These are phyloP conservation scores for Vigna radiata DNA, from an alignment of 306 rosid genomes.

Conservation along the genomic window DNA sequence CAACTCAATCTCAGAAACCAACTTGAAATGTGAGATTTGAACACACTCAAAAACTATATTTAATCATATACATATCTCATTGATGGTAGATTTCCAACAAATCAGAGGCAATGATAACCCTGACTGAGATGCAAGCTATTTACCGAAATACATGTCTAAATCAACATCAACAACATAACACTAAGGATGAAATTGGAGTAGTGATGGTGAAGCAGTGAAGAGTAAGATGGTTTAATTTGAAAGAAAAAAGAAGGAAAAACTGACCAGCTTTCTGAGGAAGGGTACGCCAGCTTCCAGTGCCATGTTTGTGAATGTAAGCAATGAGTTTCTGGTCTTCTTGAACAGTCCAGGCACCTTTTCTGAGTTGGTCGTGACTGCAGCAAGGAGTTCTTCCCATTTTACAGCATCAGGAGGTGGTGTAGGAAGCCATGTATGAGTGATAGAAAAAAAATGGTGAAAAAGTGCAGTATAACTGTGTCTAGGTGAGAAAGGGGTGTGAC, in stretches of 20 bases:
- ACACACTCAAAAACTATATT: no score
- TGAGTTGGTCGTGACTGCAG: conserved; percentile 24
- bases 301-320: conserved; percentile 29
- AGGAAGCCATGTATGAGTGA: no score
- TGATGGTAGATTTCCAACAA: no score
- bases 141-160: conserved; percentile 5
- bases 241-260: neutral
- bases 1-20: no score
- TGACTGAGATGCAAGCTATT: neutral
- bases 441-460: neutral
- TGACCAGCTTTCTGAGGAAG: conserved; percentile 38
- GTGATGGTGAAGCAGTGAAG: neutral
- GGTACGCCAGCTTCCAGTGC: conserved; percentile 43
- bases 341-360: conserved; percentile 35
- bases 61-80: no score
- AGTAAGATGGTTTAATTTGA: neutral
- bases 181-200: neutral
- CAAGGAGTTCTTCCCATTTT: conserved; percentile 41
- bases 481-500: neutral
- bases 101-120: neutral
- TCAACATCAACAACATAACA: neutral
- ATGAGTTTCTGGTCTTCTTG: conserved; percentile 39
- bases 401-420: no score
- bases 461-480: neutral
- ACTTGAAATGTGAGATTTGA: no score